Evolutionary conservation across 768 basidiomycete species (phyloP), one percentile per base, ranked within the genome.

Genomic region (Candolleomyces aberdarensis): DNA sequence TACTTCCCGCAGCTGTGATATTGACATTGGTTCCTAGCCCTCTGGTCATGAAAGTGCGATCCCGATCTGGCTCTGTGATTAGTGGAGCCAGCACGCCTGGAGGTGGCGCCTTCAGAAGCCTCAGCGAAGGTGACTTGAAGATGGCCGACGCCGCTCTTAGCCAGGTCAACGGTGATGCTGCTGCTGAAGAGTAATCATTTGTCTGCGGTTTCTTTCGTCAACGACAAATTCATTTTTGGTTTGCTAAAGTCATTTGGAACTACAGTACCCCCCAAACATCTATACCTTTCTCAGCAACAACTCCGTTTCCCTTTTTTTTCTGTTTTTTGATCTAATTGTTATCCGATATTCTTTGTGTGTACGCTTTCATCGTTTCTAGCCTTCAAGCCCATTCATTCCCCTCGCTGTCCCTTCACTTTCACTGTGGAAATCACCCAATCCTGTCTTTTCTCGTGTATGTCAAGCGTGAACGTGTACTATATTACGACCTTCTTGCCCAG

Each of bases 81-180:
- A 84, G 82, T 55, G 82, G 82, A 13, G 79, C 75, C 3, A 95
- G 91, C 70, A 97, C 96, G 8, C 93, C 94, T 0, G 96, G 93
- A 1, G 91, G 90, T n/a, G 88, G 87, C 5, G 78, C 80, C 26
- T 89, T 87, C 68, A 85, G 85, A 67, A 94, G 87, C 64, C 74
- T 97, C 58, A 94, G 88, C 70, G 96, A 98, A 75, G 80, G 86
- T 56, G 96, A 98, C 72, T 74, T 98, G 66, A 82, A 81, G 69
- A 84, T 84, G 75, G 96, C 96, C 3, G 95, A 98, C 66, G 92
- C 88, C 10, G 95, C 93, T 2, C 82, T 98, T 57, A 89, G 83
- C 68, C 83, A 86, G 67, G 74, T 72, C 40, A 75, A 74, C 61
- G 74, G 70, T 10, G 57, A 40, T 14, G 52, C 41, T n/a, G 41